These are phyloP conservation scores for Oidiodendron maius DNA, from an alignment of 495 filamentous ascomycete genomes.

Conservation along the genomic window DNA sequence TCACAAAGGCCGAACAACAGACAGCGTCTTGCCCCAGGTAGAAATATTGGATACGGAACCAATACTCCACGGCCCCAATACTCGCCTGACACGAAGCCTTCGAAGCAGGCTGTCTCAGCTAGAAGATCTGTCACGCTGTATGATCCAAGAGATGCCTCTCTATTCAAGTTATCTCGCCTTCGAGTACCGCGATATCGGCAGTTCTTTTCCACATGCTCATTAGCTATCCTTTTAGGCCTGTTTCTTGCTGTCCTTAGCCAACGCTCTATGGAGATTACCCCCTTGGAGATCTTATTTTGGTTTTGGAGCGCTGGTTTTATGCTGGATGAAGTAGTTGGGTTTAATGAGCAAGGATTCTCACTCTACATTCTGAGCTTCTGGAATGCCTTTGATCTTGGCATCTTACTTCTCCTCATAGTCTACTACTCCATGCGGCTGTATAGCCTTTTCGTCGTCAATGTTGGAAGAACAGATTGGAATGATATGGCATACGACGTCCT, in stretches of 20 bases:
- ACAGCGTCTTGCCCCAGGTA: slow-evolving; percentile 6
- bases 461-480: slow-evolving; percentile 56
- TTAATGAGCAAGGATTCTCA: slow-evolving; percentile 89
- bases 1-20: slow-evolving; percentile 14
- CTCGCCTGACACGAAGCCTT: slow-evolving; percentile 24
- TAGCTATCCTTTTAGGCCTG: slow-evolving; percentile 73
- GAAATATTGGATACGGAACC: slow-evolving; percentile 22
- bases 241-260: slow-evolving; percentile 70
- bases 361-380: slow-evolving; percentile 95
- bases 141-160: slow-evolving; percentile 79
- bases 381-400: slow-evolving; percentile 91
- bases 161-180: slow-evolving; percentile 84
- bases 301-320: slow-evolving; percentile 96
- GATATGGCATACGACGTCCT: slow-evolving; percentile 85
- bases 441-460: slow-evolving; percentile 71
- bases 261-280: slow-evolving; percentile 68
- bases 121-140: slow-evolving; percentile 81
- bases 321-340: slow-evolving; percentile 90
- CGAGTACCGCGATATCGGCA: slow-evolving; percentile 88
- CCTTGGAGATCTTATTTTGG: slow-evolving; percentile 84
- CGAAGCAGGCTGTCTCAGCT: slow-evolving; percentile 18
- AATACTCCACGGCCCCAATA: background rate
- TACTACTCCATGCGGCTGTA: slow-evolving; percentile 88
- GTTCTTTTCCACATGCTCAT: slow-evolving; percentile 77
- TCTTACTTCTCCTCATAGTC: slow-evolving; percentile 75